Conservation (phyloP, 352 stramenopile species). For the Pythium guiyangense region DNA sequence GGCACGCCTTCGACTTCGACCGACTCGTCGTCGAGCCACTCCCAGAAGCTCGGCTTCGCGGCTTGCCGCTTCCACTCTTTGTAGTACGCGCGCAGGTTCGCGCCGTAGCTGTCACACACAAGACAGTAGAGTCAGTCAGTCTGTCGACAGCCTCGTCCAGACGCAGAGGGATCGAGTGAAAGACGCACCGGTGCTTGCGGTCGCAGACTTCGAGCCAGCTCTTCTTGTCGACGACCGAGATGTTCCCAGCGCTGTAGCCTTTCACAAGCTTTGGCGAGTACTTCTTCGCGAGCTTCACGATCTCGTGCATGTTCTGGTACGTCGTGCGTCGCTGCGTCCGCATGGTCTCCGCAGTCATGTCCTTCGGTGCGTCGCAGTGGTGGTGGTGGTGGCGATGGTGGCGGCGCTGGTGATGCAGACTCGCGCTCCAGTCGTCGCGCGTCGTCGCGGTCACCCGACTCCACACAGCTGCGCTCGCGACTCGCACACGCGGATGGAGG, state of each 20-base stretch:
- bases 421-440: not conserved
- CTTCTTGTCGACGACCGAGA: slow-evolving; percentile 90
- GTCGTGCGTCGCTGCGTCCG: slow-evolving; percentile 68
- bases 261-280: slow-evolving; percentile 87
- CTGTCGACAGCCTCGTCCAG: not conserved
- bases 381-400: not conserved
- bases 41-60: slow-evolving; percentile 82
- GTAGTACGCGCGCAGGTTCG: slow-evolving; percentile 96
- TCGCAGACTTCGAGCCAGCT: slow-evolving; percentile 89
- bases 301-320: slow-evolving; percentile 87
- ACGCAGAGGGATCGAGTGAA: not conserved
- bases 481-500: not conserved
- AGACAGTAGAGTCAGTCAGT: not conserved
- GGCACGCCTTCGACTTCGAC: slow-evolving; percentile 86
- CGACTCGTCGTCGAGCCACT: slow-evolving; percentile 85
- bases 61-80: slow-evolving; percentile 93
- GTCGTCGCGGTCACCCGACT: not conserved
- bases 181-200: slow-evolving; percentile 72
- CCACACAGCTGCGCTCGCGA: not conserved
- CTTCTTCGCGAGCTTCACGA: slow-evolving; percentile 86
- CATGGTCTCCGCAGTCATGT: slow-evolving; percentile 73
- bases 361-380: not conserved
- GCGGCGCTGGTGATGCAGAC: not conserved
- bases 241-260: slow-evolving; percentile 85
- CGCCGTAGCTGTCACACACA: slow-evolving; percentile 86